These are phyloP conservation scores for Phialophora expanda DNA, from an alignment of 2,329 filamentous ascomycete species.

Conservation along the genomic window DNA sequence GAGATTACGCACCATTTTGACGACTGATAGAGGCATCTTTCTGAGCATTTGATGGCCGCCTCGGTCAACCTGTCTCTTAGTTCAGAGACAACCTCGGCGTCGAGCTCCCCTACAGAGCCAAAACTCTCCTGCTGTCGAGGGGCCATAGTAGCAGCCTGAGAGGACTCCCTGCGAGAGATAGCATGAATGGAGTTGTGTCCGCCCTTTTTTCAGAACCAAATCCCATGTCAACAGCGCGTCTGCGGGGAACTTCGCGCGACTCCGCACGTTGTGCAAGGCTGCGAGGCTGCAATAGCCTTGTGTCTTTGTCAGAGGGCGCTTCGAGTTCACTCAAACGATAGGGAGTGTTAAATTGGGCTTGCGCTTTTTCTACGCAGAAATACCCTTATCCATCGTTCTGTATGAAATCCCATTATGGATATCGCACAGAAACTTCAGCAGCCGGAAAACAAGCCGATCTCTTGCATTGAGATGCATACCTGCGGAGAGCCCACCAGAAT, in stretches of 20 bases:
- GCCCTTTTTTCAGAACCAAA: neutral
- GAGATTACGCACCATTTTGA: constrained; percentile 73
- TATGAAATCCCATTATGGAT: constrained; percentile 10
- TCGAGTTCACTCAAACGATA: neutral
- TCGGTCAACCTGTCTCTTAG: constrained; percentile 37
- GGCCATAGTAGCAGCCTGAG: constrained; percentile 15
- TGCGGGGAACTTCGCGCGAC: constrained; percentile 11
- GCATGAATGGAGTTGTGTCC: neutral
- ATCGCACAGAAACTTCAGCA: constrained; percentile 6
- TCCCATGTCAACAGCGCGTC: constrained; percentile 8
- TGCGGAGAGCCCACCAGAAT: constrained; percentile 58
- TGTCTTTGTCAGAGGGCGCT: neutral
- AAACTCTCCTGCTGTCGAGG: constrained; percentile 34
- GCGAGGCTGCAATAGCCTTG: too few species aligned
- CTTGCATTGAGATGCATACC: constrained; percentile 53
- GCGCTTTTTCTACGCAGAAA: neutral
- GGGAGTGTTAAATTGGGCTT: neutral
- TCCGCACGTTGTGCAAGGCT: constrained; percentile 14
- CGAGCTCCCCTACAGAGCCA: constrained; percentile 29
- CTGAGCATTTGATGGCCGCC: constrained; percentile 87
- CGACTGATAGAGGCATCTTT: constrained; percentile 92
- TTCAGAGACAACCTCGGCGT: constrained; percentile 36
- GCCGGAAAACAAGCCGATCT: constrained; percentile 14
- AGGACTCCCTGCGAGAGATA: neutral
- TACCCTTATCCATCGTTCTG: neutral